Percentiles rank a stretch among this genome's conserved stretches.
These are phyloP conservation scores for Didymella glomerata DNA, from an alignment of 2,329 filamentous ascomycete genomes.

Conservation along the genomic window DNA sequence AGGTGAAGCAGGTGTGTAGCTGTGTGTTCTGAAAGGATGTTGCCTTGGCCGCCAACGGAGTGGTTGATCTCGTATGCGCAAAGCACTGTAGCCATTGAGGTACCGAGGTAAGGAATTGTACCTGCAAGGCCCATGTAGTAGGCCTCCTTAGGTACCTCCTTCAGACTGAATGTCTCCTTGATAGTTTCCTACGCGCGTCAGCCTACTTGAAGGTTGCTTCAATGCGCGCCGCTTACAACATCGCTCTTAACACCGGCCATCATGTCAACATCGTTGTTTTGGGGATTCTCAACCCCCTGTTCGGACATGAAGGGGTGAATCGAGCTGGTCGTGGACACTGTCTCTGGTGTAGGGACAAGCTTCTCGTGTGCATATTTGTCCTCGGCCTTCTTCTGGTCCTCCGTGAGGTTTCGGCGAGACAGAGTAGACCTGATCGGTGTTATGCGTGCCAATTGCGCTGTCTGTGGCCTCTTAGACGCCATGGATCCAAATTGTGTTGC, in stretches of 20 bases:
- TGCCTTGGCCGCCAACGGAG: conserved; percentile 66
- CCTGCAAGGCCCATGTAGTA: conserved; percentile 61
- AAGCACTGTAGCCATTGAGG: conserved; percentile 82
- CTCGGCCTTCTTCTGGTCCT: conserved; percentile 65
- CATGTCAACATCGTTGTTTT: conserved; percentile 54
- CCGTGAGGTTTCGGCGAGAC: conserved; percentile 55
- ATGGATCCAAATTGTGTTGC: conserved; percentile 55
- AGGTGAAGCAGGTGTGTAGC: conserved; percentile 76
- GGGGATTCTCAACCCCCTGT: conserved; percentile 35
- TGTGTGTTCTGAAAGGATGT: conserved; percentile 73
- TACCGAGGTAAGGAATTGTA: conserved; percentile 74
- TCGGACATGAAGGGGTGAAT: conserved; percentile 54
- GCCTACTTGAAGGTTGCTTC: neutral
- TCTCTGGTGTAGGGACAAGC: conserved; percentile 67
- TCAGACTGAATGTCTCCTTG: conserved; percentile 58
- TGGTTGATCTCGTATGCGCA: conserved; percentile 85
- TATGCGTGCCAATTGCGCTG: conserved; percentile 37
- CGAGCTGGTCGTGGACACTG: conserved; percentile 67
- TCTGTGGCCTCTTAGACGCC: conserved; percentile 46
- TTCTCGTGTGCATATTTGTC: conserved; percentile 62
- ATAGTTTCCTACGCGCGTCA: conserved; percentile 54
- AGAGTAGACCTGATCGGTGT: conserved; percentile 46
- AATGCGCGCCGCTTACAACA: conserved; percentile 36
- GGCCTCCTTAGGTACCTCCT: conserved; percentile 57
- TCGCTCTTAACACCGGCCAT: conserved; percentile 55